A percentile compares a stretch with the other conserved stretches of the same genome.
Evolutionary conservation across 805 yeast genomes (phyloP).

Genomic region (Pichia deserticola): DNA sequence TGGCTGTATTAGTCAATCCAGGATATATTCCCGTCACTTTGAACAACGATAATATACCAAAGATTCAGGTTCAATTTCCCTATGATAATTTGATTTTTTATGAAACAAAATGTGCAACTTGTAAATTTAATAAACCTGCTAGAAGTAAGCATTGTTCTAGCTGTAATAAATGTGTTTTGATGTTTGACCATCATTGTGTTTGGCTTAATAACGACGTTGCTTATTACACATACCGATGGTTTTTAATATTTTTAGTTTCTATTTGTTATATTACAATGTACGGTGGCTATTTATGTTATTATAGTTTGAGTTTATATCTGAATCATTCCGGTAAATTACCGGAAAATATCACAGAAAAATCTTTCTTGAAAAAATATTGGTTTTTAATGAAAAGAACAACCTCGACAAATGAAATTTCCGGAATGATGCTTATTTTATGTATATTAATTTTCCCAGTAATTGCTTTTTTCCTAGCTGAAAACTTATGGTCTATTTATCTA

Average conservation of each 20-base stretch:
- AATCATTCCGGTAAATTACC: not conserved
- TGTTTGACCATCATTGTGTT: slow-evolving; percentile 59
- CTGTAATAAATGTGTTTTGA: slow-evolving; percentile 57
- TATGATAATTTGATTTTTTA: slow-evolving; percentile 39
- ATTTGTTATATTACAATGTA: slow-evolving; percentile 31
- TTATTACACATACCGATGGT: slow-evolving; percentile 43
- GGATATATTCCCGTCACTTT: slow-evolving; percentile 25
- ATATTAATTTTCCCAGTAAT: slow-evolving; percentile 32
- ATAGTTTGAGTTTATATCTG: slow-evolving; percentile 16
- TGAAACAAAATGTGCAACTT: slow-evolving; percentile 36
- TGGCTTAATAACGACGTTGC: slow-evolving; percentile 53
- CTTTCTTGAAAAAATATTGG: slow-evolving; percentile 17
- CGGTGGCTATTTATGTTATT: slow-evolving; percentile 34
- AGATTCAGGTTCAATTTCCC: slow-evolving; percentile 20
- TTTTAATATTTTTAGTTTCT: slow-evolving; percentile 34
- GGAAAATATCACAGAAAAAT: slow-evolving; percentile 5
- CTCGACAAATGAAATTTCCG: slow-evolving; percentile 32
- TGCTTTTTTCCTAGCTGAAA: slow-evolving; percentile 32
- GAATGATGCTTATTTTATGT: slow-evolving; percentile 36
- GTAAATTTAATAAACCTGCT: slow-evolving; percentile 64
- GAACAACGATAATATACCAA: slow-evolving; percentile 6
- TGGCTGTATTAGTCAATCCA: slow-evolving; percentile 37
- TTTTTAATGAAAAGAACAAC: slow-evolving; percentile 24
- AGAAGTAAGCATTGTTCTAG: slow-evolving; percentile 68
- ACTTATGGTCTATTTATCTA: slow-evolving; percentile 39